Conservation (phyloP, 1,284 basidiomycete species). For the Ceraceosorus guamensis region DNA sequence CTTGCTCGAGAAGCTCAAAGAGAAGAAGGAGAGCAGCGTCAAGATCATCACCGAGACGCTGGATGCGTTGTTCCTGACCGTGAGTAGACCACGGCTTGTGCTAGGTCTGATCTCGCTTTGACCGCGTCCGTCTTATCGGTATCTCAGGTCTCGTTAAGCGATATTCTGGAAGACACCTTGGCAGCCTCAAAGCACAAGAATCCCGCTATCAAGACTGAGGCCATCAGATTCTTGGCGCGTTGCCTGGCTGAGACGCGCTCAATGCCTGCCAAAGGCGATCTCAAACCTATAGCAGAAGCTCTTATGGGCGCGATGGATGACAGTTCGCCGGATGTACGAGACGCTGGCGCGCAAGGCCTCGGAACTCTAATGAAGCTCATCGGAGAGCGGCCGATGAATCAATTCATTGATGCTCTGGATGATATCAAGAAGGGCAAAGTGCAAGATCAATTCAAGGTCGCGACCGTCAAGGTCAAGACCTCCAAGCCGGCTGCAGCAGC, state of each 20-base stretch:
- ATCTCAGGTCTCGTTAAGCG: constrained; percentile 55
- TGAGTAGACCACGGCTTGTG: constrained; percentile 42
- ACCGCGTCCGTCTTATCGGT: constrained; percentile 1
- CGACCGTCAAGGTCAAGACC: constrained; percentile 30
- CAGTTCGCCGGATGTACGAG: constrained; percentile 79
- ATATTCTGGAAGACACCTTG: constrained; percentile 77
- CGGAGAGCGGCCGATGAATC: constrained; percentile 83
- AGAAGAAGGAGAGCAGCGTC: constrained; percentile 81
- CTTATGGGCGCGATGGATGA: constrained; percentile 76
- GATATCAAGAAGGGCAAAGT: constrained; percentile 89
- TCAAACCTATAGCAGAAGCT: constrained; percentile 76
- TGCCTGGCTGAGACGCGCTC: constrained; percentile 62
- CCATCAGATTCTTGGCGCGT: constrained; percentile 77
- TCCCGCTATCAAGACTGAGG: constrained; percentile 91
- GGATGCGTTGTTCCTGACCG: constrained; percentile 80
- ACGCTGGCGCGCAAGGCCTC: constrained; percentile 77
- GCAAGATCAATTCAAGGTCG: constrained; percentile 70
- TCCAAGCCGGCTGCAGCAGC: neutral
- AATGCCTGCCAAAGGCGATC: constrained; percentile 65
- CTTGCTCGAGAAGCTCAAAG: constrained; percentile 86
- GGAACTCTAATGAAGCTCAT: constrained; percentile 95
- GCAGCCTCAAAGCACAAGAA: constrained; percentile 80
- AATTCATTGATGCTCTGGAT: constrained; percentile 75
- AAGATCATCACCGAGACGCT: constrained; percentile 80
- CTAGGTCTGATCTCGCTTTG: constrained; percentile 20